phyloP scores from a whole-genome alignment of 179 eudicot species.

The Patellifolia procumbens region DNA sequence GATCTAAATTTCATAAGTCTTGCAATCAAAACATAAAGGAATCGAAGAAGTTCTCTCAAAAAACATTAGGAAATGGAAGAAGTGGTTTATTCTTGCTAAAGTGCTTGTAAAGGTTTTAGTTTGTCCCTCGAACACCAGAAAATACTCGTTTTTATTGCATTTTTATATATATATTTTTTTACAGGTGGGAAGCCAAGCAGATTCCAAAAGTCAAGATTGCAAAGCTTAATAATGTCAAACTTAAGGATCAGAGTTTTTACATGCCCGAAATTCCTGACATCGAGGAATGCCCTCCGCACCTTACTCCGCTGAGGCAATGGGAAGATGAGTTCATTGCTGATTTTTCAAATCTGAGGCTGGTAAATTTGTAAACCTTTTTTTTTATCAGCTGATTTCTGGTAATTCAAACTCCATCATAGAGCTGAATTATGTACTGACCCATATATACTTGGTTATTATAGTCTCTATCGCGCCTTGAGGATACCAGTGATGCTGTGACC shows the following conservation, averaged over 20 bases:
- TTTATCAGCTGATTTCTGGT: background rate
- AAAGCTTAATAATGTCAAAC: slow-evolving; percentile 56
- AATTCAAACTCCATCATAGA: background rate
- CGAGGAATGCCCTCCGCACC: slow-evolving; percentile 70
- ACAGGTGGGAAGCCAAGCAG: slow-evolving; percentile 85
- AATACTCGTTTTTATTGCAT: background rate
- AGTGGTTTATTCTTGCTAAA: background rate
- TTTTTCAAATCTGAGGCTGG: slow-evolving; percentile 79
- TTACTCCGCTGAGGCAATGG: slow-evolving; percentile 71
- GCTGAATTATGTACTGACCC: slow-evolving; percentile 3
- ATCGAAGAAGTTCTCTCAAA: no score
- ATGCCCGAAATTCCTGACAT: slow-evolving; percentile 91
- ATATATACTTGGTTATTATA: slow-evolving; percentile 28
- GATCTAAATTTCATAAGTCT: no score
- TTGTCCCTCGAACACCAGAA: background rate
- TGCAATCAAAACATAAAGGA: no score
- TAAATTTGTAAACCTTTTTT: slow-evolving; percentile 22
- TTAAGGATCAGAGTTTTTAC: slow-evolving; percentile 72
- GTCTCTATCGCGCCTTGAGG: slow-evolving; percentile 51
- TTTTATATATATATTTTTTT: slow-evolving; percentile 8
- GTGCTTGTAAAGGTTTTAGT: background rate
- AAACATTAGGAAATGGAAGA: no score
- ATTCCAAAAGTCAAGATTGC: slow-evolving; percentile 84
- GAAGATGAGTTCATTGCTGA: slow-evolving; percentile 78
- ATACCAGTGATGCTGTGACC: slow-evolving; percentile 25